Base-by-base conservation (phyloP, 768 basidiomycete genomes). In the Coprinopsis marcescibilis region DNA sequence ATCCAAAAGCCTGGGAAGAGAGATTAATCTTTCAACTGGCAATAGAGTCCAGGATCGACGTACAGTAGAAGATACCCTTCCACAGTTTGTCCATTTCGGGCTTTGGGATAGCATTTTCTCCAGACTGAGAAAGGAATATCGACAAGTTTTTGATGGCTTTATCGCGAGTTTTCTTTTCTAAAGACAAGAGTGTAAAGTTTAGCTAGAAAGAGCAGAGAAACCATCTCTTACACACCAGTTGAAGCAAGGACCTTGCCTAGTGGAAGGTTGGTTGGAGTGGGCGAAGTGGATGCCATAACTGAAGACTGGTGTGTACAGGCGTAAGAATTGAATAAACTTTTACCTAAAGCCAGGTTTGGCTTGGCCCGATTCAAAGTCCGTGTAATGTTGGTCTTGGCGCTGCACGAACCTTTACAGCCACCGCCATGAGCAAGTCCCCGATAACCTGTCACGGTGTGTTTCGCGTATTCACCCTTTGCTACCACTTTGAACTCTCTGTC, bases 1-100 rank as follows among this genome's bases (percentile, higher is more conserved):
- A 97, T 97, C 94, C 95, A 99, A 67, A 93, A 98, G 61, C 95
- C 94, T 96, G n/a, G n/a, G n/a, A n/a, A n/a, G n/a, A 48, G 10
- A 29, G 12, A 29, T 14, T 10, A 30, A 10, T 14, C 5, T n/a
- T 24, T 45, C 39, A 33, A 21, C 25, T 14, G 3, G 17, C 21
- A 19, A 4, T 34, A 20, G 15, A 19, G 12, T 32, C 33, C 17
- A 14, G 39, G 20, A 26, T n/a, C n/a, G 4, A 65, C 81, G 53
- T 52, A 92, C 94, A 96, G 65, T 95, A 99, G 64, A 95, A 99
- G 42, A 98, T 78, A 0, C 94, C 95, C 63, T 99, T 97, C 95
- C 95, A 98, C 24, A 98, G 64, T 65, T 93, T 95, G 51, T 80
- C 76, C 82, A 96, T 85, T 58, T 97, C 93, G 23, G 70, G 49